Evolutionary conservation across 164 flowering plant species (phyloP), one percentile per base, ranked within the genome.

Genomic region (Kingdonia uniflora): DNA sequence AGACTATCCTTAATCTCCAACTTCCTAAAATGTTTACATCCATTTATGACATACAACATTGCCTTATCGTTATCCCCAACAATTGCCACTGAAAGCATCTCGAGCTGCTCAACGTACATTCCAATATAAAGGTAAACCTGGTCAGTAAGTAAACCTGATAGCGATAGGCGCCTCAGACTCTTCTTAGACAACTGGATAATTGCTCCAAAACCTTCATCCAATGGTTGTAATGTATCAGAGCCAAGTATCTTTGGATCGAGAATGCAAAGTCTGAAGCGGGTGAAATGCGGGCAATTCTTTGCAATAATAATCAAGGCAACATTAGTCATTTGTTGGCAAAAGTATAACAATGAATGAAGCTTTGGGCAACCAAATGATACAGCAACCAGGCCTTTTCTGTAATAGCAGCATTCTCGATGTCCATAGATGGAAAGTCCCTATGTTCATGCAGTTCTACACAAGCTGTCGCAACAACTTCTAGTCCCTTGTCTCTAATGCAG

Each of bases 141-240:
- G 69, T 91, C 92, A 0, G 95, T 87, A 2, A 91, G 59, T 33
- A 76, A 86, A 49, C 98, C 98, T 5, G 98, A 68, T 26, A 91
- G 64, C 1, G 96, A 87, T 26, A 91, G 56, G 25, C 96, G 81
- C 54, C 67, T 67, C 11, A 87, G 83, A 17, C 70, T 67, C 74
- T n/a, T n/a, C n/a, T 79, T 91, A 73, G 87, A 87, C 2, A 85
- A 72, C 61, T 71, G 79, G 39, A 87, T 95, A 61, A 91, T 81
- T 0, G 95, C 95, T 38, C 95, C 96, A 57, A 85, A 91, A 23
- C 97, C 98, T 65, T 87, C 90, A 63, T 91, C n/a, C n/a, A n/a
- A n/a, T n/a, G n/a, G n/a, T n/a, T n/a, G n/a, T n/a, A n/a, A n/a
- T n/a, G n/a, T n/a, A 22, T 68, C 59, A 15, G 73, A 73, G 58